These are phyloP conservation scores for Aspergillus sp. DNA, from an alignment of 2,329 filamentous ascomycete genomes.

Conservation along the genomic window DNA sequence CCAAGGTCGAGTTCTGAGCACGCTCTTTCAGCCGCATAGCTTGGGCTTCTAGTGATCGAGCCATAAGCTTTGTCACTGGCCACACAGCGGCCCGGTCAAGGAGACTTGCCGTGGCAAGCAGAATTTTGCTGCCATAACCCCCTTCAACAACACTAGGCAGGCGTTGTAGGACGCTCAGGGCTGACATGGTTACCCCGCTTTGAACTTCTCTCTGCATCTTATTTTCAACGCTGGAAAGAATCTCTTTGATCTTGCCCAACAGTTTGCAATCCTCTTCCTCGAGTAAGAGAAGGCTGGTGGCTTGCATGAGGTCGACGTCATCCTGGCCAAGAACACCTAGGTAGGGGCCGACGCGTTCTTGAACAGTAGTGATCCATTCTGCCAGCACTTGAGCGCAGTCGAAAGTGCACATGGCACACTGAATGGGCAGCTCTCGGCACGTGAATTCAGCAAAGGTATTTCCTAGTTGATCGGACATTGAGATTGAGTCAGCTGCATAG, in stretches of 20 bases:
- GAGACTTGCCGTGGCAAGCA: conserved; percentile 82
- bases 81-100: conserved; percentile 87
- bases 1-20: conserved; percentile 44
- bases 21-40: conserved; percentile 64
- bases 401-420: conserved; percentile 88
- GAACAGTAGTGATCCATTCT: conserved; percentile 90
- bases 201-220: conserved; percentile 70
- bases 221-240: conserved; percentile 73
- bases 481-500: conserved; percentile 87
- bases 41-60: conserved; percentile 65
- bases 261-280: conserved; percentile 91
- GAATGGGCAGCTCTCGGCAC: conserved; percentile 81
- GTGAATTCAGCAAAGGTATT: conserved; percentile 82
- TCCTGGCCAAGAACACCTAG: conserved; percentile 84
- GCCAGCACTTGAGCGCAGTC: conserved; percentile 92
- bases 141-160: conserved; percentile 63
- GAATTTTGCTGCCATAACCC: conserved; percentile 81
- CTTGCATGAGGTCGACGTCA: conserved; percentile 73
- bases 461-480: conserved; percentile 82
- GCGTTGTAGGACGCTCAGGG: conserved; percentile 52
- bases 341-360: conserved; percentile 89
- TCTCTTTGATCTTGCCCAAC: conserved; percentile 76
- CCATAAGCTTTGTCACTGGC: conserved; percentile 76
- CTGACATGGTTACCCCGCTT: conserved; percentile 55
- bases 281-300: conserved; percentile 84